Evolutionary conservation across 352 stramenopile genomes (phyloP), one percentile per base, ranked within the genome.

Genomic region (Blastocystis hominis): DNA sequence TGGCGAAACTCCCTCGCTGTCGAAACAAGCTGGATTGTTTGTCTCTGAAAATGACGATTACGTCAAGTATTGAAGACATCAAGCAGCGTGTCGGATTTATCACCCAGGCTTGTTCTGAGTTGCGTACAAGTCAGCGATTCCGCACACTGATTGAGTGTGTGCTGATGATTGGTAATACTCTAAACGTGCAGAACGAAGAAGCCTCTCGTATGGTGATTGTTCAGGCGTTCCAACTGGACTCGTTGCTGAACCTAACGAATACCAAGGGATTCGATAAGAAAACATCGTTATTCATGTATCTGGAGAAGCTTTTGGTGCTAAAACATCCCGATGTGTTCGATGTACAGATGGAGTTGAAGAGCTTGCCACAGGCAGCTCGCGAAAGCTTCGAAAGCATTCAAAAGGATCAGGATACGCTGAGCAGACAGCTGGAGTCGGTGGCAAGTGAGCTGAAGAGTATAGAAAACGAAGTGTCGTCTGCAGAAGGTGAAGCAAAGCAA

Each of bases 191-290:
- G 36, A 61, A 66, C n/a, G 72, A 84, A 44, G 72, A 84, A 13
- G 72, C 72, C 17, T 68, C 44, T 66, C 72, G 72, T 7, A 64
- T 84, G 20, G 46, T 50, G 53, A 68, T 84, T 15, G 36, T 68
- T 34, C 53, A 84, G 10, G 72, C 44, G 15, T 38, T 84, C 30
- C 4, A 36, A 0, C 62, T 84, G 7, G 72, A 84, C 9, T 84
- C 72, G 36, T 53, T 84, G 13, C 34, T 17, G 38, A 53, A n/a
- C 56, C 36, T 84, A 6, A 54, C 53, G 30, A 61, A 42, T n/a
- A 84, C 72, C 4, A 84, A 84, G 55, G 72, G 72, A 50, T 84
- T 66, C 40, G 72, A 84, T 44, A 84, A 84, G 72, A 84, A 84
- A 30, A 84, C 72, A 13, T 84, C 72, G 4, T 30, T 84, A 3